These are phyloP conservation scores for Akanthomyces lecanii DNA, from an alignment of 2,329 filamentous ascomycete species.

Conservation along the genomic window DNA sequence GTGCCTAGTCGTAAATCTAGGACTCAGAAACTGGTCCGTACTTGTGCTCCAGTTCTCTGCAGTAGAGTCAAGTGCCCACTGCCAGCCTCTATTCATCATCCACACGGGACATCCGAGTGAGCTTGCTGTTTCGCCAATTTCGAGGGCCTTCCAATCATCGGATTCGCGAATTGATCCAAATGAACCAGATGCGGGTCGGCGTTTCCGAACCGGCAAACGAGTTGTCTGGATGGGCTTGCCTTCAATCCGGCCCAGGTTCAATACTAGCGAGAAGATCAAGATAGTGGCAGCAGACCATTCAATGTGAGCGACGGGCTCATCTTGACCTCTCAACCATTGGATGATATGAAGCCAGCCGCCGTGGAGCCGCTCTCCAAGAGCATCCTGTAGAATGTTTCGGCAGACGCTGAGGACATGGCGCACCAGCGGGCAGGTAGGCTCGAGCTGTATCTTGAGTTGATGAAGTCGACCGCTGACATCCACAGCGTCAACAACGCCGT, in stretches of 20 bases:
- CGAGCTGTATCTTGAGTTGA: slow-evolving; percentile 63
- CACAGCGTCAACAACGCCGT: slow-evolving; percentile 61
- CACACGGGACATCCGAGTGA: slow-evolving; percentile 49
- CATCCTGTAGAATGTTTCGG: slow-evolving; percentile 58
- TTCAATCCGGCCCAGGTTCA: slow-evolving; percentile 51
- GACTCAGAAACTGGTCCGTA: slow-evolving; percentile 23
- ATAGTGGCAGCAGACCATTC: slow-evolving; percentile 70
- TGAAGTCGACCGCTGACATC: slow-evolving; percentile 61
- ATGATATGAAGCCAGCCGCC: slow-evolving; percentile 71
- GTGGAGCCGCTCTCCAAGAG: slow-evolving; percentile 56
- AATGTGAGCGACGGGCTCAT: slow-evolving; percentile 42
- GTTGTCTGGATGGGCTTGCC: slow-evolving; percentile 24
- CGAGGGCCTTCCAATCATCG: slow-evolving; percentile 46
- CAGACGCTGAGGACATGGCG: slow-evolving; percentile 57
- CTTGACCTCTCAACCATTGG: slow-evolving; percentile 58
- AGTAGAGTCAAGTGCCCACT: slow-evolving; percentile 63
- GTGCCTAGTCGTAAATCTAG: slow-evolving; percentile 47
- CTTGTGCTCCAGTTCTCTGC: slow-evolving; percentile 19
- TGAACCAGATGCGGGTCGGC: slow-evolving; percentile 32
- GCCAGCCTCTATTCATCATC: slow-evolving; percentile 63
- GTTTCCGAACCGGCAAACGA: slow-evolving; percentile 29
- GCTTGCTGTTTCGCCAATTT: slow-evolving; percentile 42
- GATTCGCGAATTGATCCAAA: slow-evolving; percentile 34
- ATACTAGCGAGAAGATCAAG: slow-evolving; percentile 59
- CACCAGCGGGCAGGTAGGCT: slow-evolving; percentile 61